Evolutionary conservation across 306 rosid species (phyloP), one percentile per base, ranked within the genome.

Genomic region (Begonia peltatifolia): DNA sequence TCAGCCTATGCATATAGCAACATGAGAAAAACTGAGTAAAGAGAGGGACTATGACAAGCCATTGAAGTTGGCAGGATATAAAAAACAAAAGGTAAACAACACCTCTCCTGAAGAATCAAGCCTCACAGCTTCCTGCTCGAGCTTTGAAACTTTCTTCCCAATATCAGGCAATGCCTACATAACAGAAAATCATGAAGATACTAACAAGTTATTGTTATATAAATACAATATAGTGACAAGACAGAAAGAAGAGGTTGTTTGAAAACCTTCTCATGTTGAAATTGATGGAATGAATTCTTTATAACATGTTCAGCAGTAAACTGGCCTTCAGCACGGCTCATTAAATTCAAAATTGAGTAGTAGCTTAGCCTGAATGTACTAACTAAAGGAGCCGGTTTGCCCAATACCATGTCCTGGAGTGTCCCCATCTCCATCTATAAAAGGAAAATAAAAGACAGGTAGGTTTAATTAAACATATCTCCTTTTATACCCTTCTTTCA

Each of bases 311-410:
- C 97, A 3, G 97, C 95, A 16, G 95, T 85, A 67, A 90, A 90
- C 60, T 90, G 97, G 65, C 97, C 97, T 77, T 90, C 97, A 0
- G 97, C 95, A 13, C 94, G 94, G 72, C 97, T 85, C 97, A 90
- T 76, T 78, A 90, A 74, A 73, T 90, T 85, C 68, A 90, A 76
- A 80, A 90, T 85, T 60, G 97, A 83, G 79, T 90, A 90, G 80
- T 90, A 90, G 76, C 95, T 90, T 67, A 90, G 83, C 82, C 95
- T 90, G 74, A 90, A 90, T 41, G 97, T 90, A 69, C 97, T 90
- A 61, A 90, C 84, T 65, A 90, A 70, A 42, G 95, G 97, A 62
- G 95, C 95, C 43, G 97, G 97, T 83, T 80, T 85, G 41, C 97
- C 97, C 87, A 90, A 69, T 75, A 85, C 80, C 97, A 90, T 85